Conservation (phyloP, 2,329 filamentous ascomycete species). For the Phialocephala sp. region DNA sequence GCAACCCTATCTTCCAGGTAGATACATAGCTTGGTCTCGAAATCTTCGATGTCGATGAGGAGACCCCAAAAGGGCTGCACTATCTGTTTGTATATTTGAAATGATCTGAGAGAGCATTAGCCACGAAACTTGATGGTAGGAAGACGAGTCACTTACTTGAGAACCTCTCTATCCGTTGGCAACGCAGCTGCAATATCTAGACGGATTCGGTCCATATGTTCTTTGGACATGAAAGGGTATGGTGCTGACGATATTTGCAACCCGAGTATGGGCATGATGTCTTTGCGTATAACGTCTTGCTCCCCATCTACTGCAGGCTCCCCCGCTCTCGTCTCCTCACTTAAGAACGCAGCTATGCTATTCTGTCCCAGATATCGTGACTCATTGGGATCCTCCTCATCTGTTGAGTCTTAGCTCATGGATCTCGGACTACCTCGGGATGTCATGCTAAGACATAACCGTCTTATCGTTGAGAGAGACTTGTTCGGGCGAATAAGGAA, state of each 20-base stretch:
- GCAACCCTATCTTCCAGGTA: conserved; percentile 65
- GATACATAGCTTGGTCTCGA: conserved; percentile 67
- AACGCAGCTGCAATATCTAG: conserved; percentile 66
- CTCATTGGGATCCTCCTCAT: conserved; percentile 60
- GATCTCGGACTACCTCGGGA: conserved; percentile 15
- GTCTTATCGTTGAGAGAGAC: background rate
- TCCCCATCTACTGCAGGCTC: conserved; percentile 57
- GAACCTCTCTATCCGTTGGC: conserved; percentile 68
- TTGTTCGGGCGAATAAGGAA: background rate
- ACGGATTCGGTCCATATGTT: conserved; percentile 64
- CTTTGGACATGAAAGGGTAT: conserved; percentile 69
- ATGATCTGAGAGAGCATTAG: conserved; percentile 52
- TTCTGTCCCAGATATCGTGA: conserved; percentile 70
- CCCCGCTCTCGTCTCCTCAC: conserved; percentile 59
- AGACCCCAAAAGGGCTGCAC: conserved; percentile 73
- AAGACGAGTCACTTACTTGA: conserved; percentile 59
- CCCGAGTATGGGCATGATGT: conserved; percentile 70
- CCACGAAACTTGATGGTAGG: background rate
- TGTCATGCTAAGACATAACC: conserved; percentile 1
- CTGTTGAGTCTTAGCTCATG: conserved; percentile 35
- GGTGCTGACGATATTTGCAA: conserved; percentile 67
- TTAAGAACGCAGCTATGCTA: conserved; percentile 68
- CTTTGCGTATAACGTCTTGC: conserved; percentile 57
- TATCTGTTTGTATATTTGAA: conserved; percentile 70
- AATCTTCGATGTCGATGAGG: conserved; percentile 68